Evolutionary conservation across 2,329 filamentous ascomycete species (phyloP).

Genomic region (Niveomyces coronatus): DNA sequence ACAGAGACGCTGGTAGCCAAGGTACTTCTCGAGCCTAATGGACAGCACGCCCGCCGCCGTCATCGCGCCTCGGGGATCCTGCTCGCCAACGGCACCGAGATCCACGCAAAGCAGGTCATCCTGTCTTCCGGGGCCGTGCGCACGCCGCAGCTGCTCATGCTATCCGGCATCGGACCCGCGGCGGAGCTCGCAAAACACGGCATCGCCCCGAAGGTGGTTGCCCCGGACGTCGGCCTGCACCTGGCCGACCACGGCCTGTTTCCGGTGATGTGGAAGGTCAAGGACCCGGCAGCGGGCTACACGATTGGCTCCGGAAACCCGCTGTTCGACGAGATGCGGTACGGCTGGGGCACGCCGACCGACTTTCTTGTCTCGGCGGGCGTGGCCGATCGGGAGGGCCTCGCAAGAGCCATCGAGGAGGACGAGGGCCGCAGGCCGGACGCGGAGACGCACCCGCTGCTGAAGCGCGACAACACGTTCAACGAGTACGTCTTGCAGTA

Average conservation of each 20-base stretch:
- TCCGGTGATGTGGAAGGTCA: slow-evolving; percentile 21
- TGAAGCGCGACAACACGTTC: slow-evolving; percentile 14
- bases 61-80: slow-evolving; percentile 15
- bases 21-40: slow-evolving; percentile 11
- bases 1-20: slow-evolving; percentile 16
- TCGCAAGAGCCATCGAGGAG: slow-evolving; percentile 21
- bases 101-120: slow-evolving; percentile 30
- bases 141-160: slow-evolving; percentile 39
- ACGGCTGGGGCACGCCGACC: slow-evolving; percentile 23
- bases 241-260: slow-evolving; percentile 18
- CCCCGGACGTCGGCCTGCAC: slow-evolving; percentile 40
- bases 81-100: slow-evolving; percentile 17
- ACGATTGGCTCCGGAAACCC: slow-evolving; percentile 24
- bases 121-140: slow-evolving; percentile 39
- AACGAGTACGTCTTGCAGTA: slow-evolving; percentile 15
- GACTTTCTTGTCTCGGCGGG: slow-evolving; percentile 26
- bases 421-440: slow-evolving; percentile 23
- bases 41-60: neutral
- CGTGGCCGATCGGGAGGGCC: slow-evolving; percentile 17
- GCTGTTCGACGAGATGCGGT: slow-evolving; percentile 25
- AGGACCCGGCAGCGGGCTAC: slow-evolving; percentile 22
- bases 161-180: slow-evolving; percentile 36
- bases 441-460: slow-evolving; percentile 22
- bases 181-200: slow-evolving; percentile 27
- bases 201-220: slow-evolving; percentile 32